Percentiles rank a stretch among this genome's conserved stretches.
phyloP scores from a whole-genome alignment of 148 eudicot genomes.

The Vaccinium corymbosum region DNA sequence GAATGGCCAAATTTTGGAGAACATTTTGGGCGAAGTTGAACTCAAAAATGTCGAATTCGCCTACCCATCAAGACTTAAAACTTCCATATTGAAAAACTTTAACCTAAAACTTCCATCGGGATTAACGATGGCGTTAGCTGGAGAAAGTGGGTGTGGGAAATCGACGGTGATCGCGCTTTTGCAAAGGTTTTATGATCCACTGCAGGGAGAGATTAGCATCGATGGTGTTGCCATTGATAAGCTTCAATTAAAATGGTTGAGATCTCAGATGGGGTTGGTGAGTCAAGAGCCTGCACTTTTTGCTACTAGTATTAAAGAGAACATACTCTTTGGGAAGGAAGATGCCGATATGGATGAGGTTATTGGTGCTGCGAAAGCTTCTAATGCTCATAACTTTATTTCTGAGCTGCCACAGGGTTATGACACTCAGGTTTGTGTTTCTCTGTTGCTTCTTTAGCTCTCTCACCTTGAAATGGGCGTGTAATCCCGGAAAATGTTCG shows the following conservation, averaged over 20 bases:
- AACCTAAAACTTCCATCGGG: no score
- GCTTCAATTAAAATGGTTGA: conserved; percentile 74
- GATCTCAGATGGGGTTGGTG: conserved; percentile 66
- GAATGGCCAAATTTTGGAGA: no score
- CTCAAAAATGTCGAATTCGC: no score
- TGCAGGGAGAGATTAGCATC: conserved; percentile 57
- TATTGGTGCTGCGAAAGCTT: conserved; percentile 66
- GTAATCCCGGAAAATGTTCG: no score
- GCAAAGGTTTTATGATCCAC: conserved; percentile 80
- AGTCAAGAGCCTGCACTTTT: conserved; percentile 53
- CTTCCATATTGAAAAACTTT: no score
- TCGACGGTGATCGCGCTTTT: conserved; percentile 63
- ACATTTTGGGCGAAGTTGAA: no score
- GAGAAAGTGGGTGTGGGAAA: conserved; percentile 86
- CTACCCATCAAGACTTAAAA: no score
- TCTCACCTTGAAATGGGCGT: no score
- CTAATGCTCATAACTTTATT: conserved; percentile 92
- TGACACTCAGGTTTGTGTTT: conserved; percentile 59
- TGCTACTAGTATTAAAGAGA: conserved; percentile 76
- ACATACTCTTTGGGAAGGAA: conserved; percentile 82
- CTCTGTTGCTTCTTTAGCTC: neutral
- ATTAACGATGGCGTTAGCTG: conserved; percentile 73
- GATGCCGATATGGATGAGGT: conserved; percentile 71
- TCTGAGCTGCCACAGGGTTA: conserved; percentile 74
- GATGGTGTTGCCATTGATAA: conserved; percentile 68